Conservation (phyloP, 352 stramenopile species). For the Phytopythium cucurbitacearum region DNA sequence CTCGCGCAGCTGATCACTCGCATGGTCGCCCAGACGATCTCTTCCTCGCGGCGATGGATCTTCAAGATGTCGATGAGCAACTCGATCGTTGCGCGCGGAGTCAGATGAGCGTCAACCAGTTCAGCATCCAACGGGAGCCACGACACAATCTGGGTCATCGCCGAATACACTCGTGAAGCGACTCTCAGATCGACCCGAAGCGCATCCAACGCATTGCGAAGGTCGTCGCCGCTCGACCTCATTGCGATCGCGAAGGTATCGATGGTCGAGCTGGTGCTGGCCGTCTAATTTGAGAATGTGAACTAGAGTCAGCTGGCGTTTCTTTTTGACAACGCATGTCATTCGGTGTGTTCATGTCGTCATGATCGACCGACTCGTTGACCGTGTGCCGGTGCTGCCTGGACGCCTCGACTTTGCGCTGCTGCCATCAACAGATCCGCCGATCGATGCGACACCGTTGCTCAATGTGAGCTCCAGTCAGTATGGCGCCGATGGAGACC, state of each 20-base stretch:
- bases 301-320: no score
- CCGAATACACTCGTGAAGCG: slow-evolving; percentile 25
- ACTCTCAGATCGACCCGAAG: slow-evolving; percentile 12
- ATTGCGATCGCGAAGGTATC: slow-evolving; percentile 4
- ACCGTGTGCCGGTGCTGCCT: slow-evolving; percentile 24
- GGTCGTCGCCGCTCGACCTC: slow-evolving; percentile 8
- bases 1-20: slow-evolving; percentile 17
- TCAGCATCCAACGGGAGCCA: not conserved
- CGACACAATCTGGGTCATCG: slow-evolving; percentile 7
- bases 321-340: slow-evolving; percentile 5
- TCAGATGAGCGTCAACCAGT: slow-evolving; percentile 14
- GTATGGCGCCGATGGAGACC: slow-evolving; percentile 11
- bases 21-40: slow-evolving; percentile 33
- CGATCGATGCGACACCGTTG: no score
- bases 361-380: slow-evolving; percentile 8
- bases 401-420: slow-evolving; percentile 25
- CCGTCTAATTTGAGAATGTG: no score
- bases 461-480: no score
- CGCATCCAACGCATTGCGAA: slow-evolving; percentile 14
- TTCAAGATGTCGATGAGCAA: slow-evolving; percentile 14
- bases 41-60: slow-evolving; percentile 25
- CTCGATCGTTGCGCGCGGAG: slow-evolving; percentile 10
- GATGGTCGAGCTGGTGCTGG: not conserved
- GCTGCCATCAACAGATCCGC: slow-evolving; percentile 5
- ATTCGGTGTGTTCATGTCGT: not conserved